Evolutionary conservation across 2,329 filamentous ascomycete species (phyloP), one percentile per base, ranked within the genome.

Genomic region (Apiospora marii): DNA sequence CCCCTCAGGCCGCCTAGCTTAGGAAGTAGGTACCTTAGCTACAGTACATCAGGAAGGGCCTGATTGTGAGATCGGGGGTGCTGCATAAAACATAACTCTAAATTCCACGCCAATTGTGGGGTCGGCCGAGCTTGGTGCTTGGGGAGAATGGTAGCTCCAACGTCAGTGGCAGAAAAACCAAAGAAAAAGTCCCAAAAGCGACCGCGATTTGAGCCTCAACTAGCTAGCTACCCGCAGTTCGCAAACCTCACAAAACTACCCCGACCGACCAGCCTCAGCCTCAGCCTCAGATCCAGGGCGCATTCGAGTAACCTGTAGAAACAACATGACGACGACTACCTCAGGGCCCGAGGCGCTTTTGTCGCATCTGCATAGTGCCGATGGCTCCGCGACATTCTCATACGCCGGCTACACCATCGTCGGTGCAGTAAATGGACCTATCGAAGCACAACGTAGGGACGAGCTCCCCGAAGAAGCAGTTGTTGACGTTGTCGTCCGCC

Each of bases 391-490:
- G 14, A 92, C 90, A 13, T 95, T 94, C 81, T 90, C 92, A 2
- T 88, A 92, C 77, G 87, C 90, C 72, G 93, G 94, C 68, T 97
- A 95, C 83, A 92, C 92, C 64, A 89, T 98, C 75, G 90, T 97
- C 71, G 93, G 93, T 72, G 92, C 94, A 19, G 94, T 97, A 76
- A 98, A 98, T 83, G 96, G 96, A 0, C 96, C 96, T 22, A 90
- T 98, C 76, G 96, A 99, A 85, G 94, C 96, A 22, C 91, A 92
- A 77, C 90, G 95, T 78, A 91, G 94, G 78, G 96, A 99, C 80
- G 94, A 98, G 82, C 90, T 96, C 76, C 93, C 96, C 10, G 95
- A 97, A 82, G 95, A 98, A 85, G 94, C 96, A 41, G 90, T 92
- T 69, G 87, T 99, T 76, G 96, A 98, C 83, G 94, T 99, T 72